Base-by-base conservation (phyloP, 148 eudicot genomes). In the Rheum nobile region DNA sequence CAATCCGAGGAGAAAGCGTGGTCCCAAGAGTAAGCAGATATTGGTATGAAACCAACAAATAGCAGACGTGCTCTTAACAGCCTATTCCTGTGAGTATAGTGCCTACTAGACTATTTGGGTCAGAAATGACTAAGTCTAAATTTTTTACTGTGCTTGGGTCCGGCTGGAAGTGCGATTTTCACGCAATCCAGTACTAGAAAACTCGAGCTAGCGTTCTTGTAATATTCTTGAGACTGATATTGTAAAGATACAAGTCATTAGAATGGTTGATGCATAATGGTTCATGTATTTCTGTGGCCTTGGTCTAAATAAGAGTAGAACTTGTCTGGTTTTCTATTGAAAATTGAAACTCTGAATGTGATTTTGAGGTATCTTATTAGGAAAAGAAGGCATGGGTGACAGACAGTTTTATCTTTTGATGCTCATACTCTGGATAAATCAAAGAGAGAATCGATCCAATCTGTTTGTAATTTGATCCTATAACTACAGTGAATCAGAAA, bases 1-100 rank as follows among this genome's bases (percentile, higher is more conserved):
- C 48, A 85, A 79, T 44, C 92, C 88, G 0, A 80, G 90, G 67
- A 78, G 91, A 74, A 88, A 88, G 57, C 91, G 91, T 1, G 83
- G 88, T 69, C 86, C 83, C 1, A 88, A 81, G 75, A 78, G 74
- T 71, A 78, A 81, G 61, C 74, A 87, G 79, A 81, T 88, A 13
- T 89, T 89, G 65, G 89, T 89, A 50, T 87, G 78, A 89, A 50
- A 24, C 54, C 24, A 37, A 50, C 22, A 31, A n/a, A 17, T 61
- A 61, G 54, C 4, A 48, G n/a, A 19, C 26, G n/a, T 41, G 43
- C 43, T 41, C 43, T 47, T 3, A 16, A 57, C 29, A 52, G 59
- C 61, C 61, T 54, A 21, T 21, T 54, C 29, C 11, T 43, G 2
- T 43, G 11, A 43, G 47, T 14, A 43, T 43, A 43, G 16, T 43